These are phyloP conservation scores for Gastroboletus turbinatus DNA, from an alignment of 1,284 basidiomycete species.

Conservation along the genomic window DNA sequence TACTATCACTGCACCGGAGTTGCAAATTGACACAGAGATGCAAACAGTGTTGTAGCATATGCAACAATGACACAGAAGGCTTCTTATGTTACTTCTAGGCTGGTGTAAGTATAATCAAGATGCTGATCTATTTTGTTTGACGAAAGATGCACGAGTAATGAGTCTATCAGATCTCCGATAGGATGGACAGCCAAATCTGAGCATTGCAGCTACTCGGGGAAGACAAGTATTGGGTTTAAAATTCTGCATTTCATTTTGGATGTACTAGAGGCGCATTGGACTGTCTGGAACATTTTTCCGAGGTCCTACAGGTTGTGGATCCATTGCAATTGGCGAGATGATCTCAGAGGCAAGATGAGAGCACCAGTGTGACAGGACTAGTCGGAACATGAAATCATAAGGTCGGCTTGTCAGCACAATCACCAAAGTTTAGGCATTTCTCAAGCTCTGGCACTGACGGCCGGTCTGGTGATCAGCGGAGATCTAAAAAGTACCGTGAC, in stretches of 20 bases:
- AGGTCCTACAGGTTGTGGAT: no score
- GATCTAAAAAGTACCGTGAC: not conserved
- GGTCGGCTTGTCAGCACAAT: not conserved
- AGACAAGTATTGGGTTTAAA: not conserved
- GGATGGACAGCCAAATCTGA: not conserved
- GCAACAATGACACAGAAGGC: not conserved
- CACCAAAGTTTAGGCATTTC: no score
- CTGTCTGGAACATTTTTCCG: no score
- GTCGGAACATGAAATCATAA: not conserved
- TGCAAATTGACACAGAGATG: not conserved
- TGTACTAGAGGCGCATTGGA: no score
- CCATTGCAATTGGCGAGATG: no score
- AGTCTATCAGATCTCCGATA: not conserved
- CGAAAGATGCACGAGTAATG: not conserved
- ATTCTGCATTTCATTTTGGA: no score
- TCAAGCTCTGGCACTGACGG: no score
- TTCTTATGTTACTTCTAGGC: not conserved
- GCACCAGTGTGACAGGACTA: no score
- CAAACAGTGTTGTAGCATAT: not conserved
- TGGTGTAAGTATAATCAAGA: not conserved
- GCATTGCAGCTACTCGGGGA: not conserved
- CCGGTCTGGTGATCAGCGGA: not conserved
- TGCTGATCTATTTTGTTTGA: not conserved
- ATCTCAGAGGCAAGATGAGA: no score
- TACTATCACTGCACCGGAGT: not conserved